phyloP scores from a whole-genome alignment of 768 basidiomycete species.

The Paxillus involutus region DNA sequence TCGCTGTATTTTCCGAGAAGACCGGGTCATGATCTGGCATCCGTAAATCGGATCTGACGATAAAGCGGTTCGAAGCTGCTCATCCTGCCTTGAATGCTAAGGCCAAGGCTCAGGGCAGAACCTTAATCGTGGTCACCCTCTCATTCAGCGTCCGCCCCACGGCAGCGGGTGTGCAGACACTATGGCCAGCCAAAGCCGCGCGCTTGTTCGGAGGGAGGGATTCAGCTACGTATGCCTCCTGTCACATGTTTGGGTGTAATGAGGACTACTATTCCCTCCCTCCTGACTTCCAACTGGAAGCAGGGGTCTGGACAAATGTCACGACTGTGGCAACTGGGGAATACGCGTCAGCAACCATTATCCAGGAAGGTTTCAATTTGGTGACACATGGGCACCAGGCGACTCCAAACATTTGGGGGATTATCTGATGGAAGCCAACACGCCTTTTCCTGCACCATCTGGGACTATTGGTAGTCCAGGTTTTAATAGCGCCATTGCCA shows the following conservation, averaged over 20 bases:
- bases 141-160: no score
- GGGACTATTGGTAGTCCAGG: conserved; percentile 34
- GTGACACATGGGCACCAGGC: conserved; percentile 34
- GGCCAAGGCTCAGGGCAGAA: no score
- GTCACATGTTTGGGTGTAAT: conserved; percentile 40
- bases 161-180: no score
- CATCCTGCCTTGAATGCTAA: no score
- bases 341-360: conserved; percentile 33
- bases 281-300: conserved; percentile 25
- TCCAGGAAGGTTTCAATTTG: conserved; percentile 10
- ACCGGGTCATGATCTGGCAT: conserved; percentile 41
- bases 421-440: conserved; percentile 38
- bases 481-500: conserved; percentile 34
- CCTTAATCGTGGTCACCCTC: no score
- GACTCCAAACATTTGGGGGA: conserved; percentile 41
- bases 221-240: conserved; percentile 34
- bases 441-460: conserved; percentile 45
- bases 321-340: conserved; percentile 37
- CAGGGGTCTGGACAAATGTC: conserved; percentile 32
- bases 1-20: no score
- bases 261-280: conserved; percentile 36
- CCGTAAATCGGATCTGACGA: conserved; percentile 30
- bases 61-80: no score
- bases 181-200: no score
- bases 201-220: no score